Base-by-base conservation (phyloP, 164 flowering plant species). In the Vitis rotundifolia region DNA sequence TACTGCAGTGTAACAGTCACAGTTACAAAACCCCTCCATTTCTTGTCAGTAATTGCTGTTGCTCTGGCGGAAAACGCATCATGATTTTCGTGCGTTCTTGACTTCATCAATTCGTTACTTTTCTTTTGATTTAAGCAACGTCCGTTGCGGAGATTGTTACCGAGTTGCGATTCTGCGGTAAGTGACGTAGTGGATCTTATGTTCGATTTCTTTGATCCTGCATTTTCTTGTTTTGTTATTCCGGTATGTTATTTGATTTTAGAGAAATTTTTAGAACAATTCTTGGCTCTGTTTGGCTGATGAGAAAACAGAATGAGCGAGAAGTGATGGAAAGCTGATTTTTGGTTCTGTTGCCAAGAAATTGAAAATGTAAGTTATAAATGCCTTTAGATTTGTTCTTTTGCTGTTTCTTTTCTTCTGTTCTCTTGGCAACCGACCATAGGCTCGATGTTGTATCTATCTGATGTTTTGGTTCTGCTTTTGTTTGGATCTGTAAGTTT, bases 251-350 rank as follows among this genome's bases (percentile, higher is more conserved):
- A 16, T 19, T 18, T 47, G n/a, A 53, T 53, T 4, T 13, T 53
- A 13, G 14, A n/a, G n/a, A n/a, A 53, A 53, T 13, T 3, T 13
- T 53, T 11, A n/a, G 26, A 53, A 2, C 14, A 53, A 53, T 53
- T 13, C 7, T 53, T 11, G n/a, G 1, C 56, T 72, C 49, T 14
- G 57, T 67, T 73, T 73, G 54, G 12, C 51, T 47, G 56, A 18
- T 47, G 54, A 64, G 67, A 63, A 54, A 60, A 9, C 7, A 3
- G 67, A 55, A 54, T 44, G 3, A 12, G n/a, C 7, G 56, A 19
- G 63, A 63, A 51, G 7, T 12, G 8, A 11, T 10, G 44, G 18
- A 68, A 68, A 57, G 54, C 26, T 22, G 44, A 37, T 37, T 0
- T 37, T 37, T 37, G 5, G 44, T 37, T 37, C 44, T 37, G 7